phyloP scores from a whole-genome alignment of 148 eudicot genomes.

The Persicaria maculosa region DNA sequence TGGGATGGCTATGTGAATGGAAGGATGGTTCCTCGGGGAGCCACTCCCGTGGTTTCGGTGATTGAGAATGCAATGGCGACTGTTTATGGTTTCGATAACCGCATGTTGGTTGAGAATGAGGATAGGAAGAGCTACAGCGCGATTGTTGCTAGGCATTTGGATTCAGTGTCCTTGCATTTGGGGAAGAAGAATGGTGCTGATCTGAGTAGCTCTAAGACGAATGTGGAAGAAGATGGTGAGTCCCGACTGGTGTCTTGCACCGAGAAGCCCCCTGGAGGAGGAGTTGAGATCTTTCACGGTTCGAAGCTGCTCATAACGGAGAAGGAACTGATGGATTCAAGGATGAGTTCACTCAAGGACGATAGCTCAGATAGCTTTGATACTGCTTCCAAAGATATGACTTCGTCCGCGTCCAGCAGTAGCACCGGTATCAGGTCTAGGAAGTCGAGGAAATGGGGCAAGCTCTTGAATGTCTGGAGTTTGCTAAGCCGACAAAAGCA shows the following conservation, averaged over 20 bases:
- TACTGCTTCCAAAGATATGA: constrained; percentile 33
- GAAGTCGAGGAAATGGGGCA: constrained; percentile 54
- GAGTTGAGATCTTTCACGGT: not conserved
- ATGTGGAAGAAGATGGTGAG: not conserved
- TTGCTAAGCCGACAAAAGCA: constrained; percentile 1
- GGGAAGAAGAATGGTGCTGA: constrained; percentile 56
- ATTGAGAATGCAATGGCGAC: constrained; percentile 67
- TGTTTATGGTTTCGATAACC: constrained; percentile 16
- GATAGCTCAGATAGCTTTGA: constrained; percentile 38
- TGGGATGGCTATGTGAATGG: constrained; percentile 87
- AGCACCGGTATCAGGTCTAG: constrained; percentile 29
- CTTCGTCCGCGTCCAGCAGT: constrained; percentile 24
- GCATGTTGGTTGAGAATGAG: not conserved
- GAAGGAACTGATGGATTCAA: constrained; percentile 50
- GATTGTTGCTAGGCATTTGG: constrained; percentile 23
- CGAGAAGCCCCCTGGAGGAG: not conserved
- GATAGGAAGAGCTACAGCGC: constrained; percentile 17
- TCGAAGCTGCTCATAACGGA: constrained; percentile 37
- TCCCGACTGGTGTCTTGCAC: not conserved
- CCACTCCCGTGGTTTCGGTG: constrained; percentile 61
- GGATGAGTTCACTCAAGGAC: constrained; percentile 31
- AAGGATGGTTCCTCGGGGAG: constrained; percentile 21
- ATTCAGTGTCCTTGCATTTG: constrained; percentile 38
- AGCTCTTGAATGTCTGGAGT: constrained; percentile 20
- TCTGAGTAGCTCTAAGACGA: constrained; percentile 17